Base-by-base conservation (phyloP, 371 early-diverging fungal genomes). In the Syncephalastrum sp. region DNA sequence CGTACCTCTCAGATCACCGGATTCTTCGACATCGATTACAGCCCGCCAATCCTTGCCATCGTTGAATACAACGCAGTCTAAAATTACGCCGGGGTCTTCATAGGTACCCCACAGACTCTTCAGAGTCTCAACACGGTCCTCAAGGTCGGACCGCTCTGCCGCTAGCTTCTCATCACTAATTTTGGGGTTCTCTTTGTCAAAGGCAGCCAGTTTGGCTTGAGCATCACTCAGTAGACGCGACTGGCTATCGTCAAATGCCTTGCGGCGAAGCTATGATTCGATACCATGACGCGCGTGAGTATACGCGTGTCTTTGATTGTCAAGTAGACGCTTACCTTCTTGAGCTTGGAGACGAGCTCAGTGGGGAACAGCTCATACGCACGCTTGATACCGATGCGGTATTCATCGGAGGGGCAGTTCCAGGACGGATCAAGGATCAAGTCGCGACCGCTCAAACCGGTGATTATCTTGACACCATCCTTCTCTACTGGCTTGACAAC, bases 11-110 rank as follows among this genome's bases (percentile, higher is more conserved):
- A 97, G 75, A 56, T 97, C 94, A 8, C 95, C 94, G 38, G 84
- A 64, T 57, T 87, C 91, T 53, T 78, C 73, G 10, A 87, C 78
- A 65, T 96, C 96, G 50, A 96, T 67, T 0, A 84, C 92, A 7
- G 92, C 96, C 17, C 90, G 81, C 92, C 92, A 96, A 59, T 90
- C 85, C 15, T 73, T 74, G 47, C 96, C 96, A 67, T 96, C 97
- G 69, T 88, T 80, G 71, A 91, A 96, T 19, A 88, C 83, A 23
- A 96, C 90, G 61, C 90, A 88, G 74, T 97, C 97, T 41, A 88
- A 71, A 45, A 89, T 65, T 17, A 84, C 75, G 16, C 95, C 97
- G 1, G 83, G 87, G 65, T 95, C 95, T 3, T 87, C 82, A 63
- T 85, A 93, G 41, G 66, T 68, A 42, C 85, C 82, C 63, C 75